phyloP scores from a whole-genome alignment of 1,139 yeast species.

The Diutina siamensis region DNA sequence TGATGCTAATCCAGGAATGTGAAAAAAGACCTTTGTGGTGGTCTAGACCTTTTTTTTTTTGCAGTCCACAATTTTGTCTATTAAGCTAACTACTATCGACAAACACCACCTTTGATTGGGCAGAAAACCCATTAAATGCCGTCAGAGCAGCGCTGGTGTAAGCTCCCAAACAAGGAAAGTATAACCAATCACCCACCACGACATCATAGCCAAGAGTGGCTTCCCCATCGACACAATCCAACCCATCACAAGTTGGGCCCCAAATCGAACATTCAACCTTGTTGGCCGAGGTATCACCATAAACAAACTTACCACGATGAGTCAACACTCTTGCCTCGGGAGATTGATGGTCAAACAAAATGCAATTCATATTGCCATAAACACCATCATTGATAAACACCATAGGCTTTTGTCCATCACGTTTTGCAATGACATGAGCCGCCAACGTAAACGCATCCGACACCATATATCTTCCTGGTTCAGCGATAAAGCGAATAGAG shows the following conservation, averaged over 20 bases:
- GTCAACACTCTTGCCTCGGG: slow-evolving; percentile 61
- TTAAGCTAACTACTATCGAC: slow-evolving; percentile 30
- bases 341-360: slow-evolving; percentile 81
- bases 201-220: slow-evolving; percentile 47
- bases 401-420: slow-evolving; percentile 37
- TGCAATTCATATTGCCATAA: slow-evolving; percentile 90
- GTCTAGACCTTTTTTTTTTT: too few species aligned
- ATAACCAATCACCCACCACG: slow-evolving; percentile 85
- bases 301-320: slow-evolving; percentile 35
- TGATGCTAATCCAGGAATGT: too few species aligned
- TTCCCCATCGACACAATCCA: slow-evolving; percentile 64
- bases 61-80: too few species aligned
- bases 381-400: slow-evolving; percentile 90
- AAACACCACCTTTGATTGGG: slow-evolving; percentile 47
- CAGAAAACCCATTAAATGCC: slow-evolving; percentile 75
- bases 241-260: slow-evolving; percentile 99
- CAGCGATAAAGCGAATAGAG: slow-evolving; percentile 60
- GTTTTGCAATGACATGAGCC: slow-evolving; percentile 72
- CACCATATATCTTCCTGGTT: slow-evolving; percentile 88
- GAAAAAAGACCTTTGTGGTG: too few species aligned
- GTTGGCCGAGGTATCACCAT: slow-evolving; percentile 12
- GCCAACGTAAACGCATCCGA: slow-evolving; percentile 82
- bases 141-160: slow-evolving; percentile 88
- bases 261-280: slow-evolving; percentile 53
- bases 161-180: slow-evolving; percentile 82